Evolutionary conservation across 495 filamentous ascomycete species (phyloP), one percentile per base, ranked within the genome.

Genomic region (Amorphotheca resinae): DNA sequence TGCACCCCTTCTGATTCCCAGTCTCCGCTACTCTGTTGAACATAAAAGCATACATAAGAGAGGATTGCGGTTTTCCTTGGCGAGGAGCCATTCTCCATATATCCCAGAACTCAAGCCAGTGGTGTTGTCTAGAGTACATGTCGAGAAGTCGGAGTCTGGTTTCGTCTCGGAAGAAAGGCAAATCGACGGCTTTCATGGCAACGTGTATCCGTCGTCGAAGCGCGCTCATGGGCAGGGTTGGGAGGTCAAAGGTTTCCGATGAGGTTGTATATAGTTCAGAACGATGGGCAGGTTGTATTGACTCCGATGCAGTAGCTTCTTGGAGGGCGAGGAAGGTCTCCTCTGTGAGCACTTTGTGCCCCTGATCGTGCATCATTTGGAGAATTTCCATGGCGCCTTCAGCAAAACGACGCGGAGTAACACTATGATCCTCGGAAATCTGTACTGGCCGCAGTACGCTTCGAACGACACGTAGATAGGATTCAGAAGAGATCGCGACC

Each of bases 91-190:
- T 64, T 39, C 68, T 65, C 76, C 79, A 87, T 26, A 68, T 49
- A 8, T 70, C 64, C 78, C 74, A 82, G 47, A 86, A 76, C 3
- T 57, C 58, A 9, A 64, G 54, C 65, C 74, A 81, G 39, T 73
- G 53, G 1, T 58, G 52, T 22, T 49, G 46, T 53, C 41, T 51
- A 16, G 55, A 59, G 51, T 64, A 66, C 23, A 65, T 45, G 0
- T 59, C 49, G 42, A 79, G 55, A 7, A 80, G 67, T 26, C 65
- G 60, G 21, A 66, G 54, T 17, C 73, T 61, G 1, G 65, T 58
- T 9, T 70, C 51, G 9, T 67, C 63, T 6, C 65, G 56, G 21
- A 72, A 64, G 42, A 69, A 72, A n/a, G 64, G 58, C 12, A 73
- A 38, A 21, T 65, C 50, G 8, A 61, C 44, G 3, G 56, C 56